Evolutionary conservation across 345 rosid genomes (phyloP).

Genomic region (Turnera subulata): DNA sequence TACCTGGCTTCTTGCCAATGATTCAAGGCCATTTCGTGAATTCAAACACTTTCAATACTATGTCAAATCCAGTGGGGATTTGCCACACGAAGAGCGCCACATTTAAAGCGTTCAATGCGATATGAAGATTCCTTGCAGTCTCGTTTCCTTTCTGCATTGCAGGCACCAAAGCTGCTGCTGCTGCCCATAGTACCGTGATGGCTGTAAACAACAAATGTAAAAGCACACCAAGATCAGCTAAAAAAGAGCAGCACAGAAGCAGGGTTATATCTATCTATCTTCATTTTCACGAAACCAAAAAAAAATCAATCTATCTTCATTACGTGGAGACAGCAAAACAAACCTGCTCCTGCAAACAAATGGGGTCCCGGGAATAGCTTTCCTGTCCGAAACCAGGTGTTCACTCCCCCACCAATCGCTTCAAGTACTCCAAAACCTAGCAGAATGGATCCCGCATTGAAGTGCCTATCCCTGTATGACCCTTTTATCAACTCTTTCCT

Average conservation of each 20-base stretch:
- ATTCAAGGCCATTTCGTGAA: slow-evolving; percentile 81
- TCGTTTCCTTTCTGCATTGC: slow-evolving; percentile 87
- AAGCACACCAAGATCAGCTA: slow-evolving; percentile 3
- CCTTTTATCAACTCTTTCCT: slow-evolving; percentile 69
- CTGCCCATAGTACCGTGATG: slow-evolving; percentile 81
- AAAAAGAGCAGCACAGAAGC: neutral
- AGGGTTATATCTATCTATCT: neutral
- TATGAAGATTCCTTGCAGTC: slow-evolving; percentile 81
- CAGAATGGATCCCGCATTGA: slow-evolving; percentile 75
- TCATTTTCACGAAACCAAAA: neutral
- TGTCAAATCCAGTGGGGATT: slow-evolving; percentile 83
- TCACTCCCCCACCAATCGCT: slow-evolving; percentile 67
- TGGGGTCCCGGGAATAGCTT: slow-evolving; percentile 98
- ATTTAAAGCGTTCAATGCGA: slow-evolving; percentile 62
- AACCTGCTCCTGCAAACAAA: slow-evolving; percentile 89
- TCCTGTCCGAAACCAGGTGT: slow-evolving; percentile 81
- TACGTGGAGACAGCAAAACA: too few species aligned
- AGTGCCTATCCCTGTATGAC: slow-evolving; percentile 69
- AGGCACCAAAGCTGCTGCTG: slow-evolving; percentile 78
- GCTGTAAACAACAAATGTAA: slow-evolving; percentile 34
- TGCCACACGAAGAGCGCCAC: slow-evolving; percentile 73
- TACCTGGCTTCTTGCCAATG: too few species aligned
- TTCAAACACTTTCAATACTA: slow-evolving; percentile 71
- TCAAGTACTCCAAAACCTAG: slow-evolving; percentile 87
- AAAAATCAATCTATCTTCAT: too few species aligned